Base-by-base conservation (phyloP, 202 grass and related monocot genomes). In the Setaria italica region DNA sequence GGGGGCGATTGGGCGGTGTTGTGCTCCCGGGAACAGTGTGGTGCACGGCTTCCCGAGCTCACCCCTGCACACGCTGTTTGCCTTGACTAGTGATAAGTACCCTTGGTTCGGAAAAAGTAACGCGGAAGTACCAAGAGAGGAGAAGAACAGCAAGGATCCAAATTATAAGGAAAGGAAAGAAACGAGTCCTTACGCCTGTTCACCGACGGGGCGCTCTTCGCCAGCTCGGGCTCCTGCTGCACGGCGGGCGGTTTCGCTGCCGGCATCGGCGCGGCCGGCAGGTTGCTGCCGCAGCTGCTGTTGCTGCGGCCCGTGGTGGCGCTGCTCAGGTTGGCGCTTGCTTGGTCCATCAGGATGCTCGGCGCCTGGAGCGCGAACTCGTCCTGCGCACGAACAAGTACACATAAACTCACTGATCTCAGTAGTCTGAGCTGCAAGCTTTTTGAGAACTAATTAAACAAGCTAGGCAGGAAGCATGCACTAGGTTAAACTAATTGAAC, bases 281-380 rank as follows among this genome's bases (percentile, higher is more conserved):
- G 56, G 82, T 91, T 88, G 82, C 82, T 88, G 82, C 71, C 84
- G 70, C 65, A 92, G 80, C 77, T 87, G 66, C 60, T 96, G 77
- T 62, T 87, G 89, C 62, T 93, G 81, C 79, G 78, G 65, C 72
- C 89, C n/a, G 93, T 90, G 75, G 88, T 83, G 85, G 86, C 77
- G 75, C 66, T 75, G 76, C 87, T 90, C 14, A 95, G 81, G 70
- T 72, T 82, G 20, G 77, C 74, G 66, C 88, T 84, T 64, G 85
- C 48, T 37, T 96, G 90, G 59, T 99, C 97, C 92, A 97, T 82
- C 19, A 93, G 74, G 17, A 92, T 82, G 89, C 92, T 99, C 54
- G 93, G 82, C 34, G 92, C 85, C 78, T 90, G 92, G 65, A 90
- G 89, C 48, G 94, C 87, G 45, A 97, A 65, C 69, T 99, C 92